These are phyloP conservation scores for Neurospora sp. DNA, from an alignment of 495 filamentous ascomycete species.

Conservation along the genomic window DNA sequence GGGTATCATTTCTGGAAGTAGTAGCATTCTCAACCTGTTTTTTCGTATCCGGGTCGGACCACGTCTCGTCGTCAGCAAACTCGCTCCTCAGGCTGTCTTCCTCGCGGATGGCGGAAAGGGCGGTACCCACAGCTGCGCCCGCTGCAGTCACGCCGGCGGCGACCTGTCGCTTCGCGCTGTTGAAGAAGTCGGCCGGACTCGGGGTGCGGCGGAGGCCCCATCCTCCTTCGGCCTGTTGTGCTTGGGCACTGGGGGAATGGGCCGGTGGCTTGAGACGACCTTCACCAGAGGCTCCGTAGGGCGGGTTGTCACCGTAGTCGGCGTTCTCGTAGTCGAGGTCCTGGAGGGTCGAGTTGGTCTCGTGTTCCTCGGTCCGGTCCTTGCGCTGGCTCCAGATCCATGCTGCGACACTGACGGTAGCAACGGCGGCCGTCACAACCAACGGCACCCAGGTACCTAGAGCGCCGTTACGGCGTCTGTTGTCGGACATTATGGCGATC, in stretches of 20 bases:
- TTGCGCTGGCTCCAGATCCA: slow-evolving; percentile 89
- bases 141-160: slow-evolving; percentile 73
- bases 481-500: background rate
- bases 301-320: slow-evolving; percentile 42
- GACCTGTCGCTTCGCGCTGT: slow-evolving; percentile 65
- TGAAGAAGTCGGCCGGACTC: slow-evolving; percentile 80
- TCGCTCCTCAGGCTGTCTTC: slow-evolving; percentile 56
- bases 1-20: background rate
- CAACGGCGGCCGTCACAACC: slow-evolving; percentile 72
- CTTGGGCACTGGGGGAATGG: slow-evolving; percentile 27
- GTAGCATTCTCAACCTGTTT: slow-evolving; percentile 7
- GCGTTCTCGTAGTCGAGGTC: slow-evolving; percentile 42
- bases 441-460: slow-evolving; percentile 60
- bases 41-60: slow-evolving; percentile 61
- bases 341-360: slow-evolving; percentile 29
- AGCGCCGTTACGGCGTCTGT: background rate
- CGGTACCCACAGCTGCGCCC: slow-evolving; percentile 66
- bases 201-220: slow-evolving; percentile 77
- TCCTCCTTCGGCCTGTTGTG: slow-evolving; percentile 36
- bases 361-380: slow-evolving; percentile 28
- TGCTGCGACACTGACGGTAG: slow-evolving; percentile 71
- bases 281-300: slow-evolving; percentile 39
- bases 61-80: slow-evolving; percentile 73
- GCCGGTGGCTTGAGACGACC: slow-evolving; percentile 31
- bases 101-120: slow-evolving; percentile 76